A percentile compares a stretch with the other conserved stretches of the same genome.
phyloP scores from a whole-genome alignment of 345 rosid species.

The Murraya koenigii region DNA sequence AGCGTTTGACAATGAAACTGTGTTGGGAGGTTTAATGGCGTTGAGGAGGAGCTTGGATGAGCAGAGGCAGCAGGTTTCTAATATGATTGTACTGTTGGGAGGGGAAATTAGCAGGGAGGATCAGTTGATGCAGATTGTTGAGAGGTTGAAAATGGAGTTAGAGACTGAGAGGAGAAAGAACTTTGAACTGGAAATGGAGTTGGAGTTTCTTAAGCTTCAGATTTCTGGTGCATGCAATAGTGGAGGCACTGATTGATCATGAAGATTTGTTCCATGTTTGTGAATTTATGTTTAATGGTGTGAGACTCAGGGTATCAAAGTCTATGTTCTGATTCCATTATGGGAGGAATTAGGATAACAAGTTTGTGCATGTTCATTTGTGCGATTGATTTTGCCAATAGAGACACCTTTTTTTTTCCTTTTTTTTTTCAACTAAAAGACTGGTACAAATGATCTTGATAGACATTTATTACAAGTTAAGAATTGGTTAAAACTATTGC shows the following conservation, averaged over 20 bases:
- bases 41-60: slow-evolving; percentile 68
- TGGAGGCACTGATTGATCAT: slow-evolving; percentile 5
- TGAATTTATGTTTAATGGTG: not conserved
- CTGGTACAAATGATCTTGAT: too few species aligned
- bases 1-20: slow-evolving; percentile 26
- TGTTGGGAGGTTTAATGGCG: slow-evolving; percentile 45
- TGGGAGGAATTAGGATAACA: not conserved
- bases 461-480: too few species aligned
- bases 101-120: slow-evolving; percentile 55
- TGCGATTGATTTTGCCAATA: not conserved
- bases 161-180: slow-evolving; percentile 48
- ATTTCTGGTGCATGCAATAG: slow-evolving; percentile 23
- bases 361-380: not conserved
- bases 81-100: slow-evolving; percentile 50
- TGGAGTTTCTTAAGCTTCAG: slow-evolving; percentile 34
- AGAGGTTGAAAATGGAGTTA: slow-evolving; percentile 49
- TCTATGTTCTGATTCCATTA: not conserved
- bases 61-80: slow-evolving; percentile 47
- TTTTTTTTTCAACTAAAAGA: too few species aligned
- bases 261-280: not conserved
- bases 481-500: too few species aligned
- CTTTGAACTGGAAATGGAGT: slow-evolving; percentile 43
- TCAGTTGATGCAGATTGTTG: slow-evolving; percentile 37
- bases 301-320: not conserved
- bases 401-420: not conserved